These are phyloP conservation scores for Alternaria postmessia DNA, from an alignment of 2,329 filamentous ascomycete genomes.

Conservation along the genomic window DNA sequence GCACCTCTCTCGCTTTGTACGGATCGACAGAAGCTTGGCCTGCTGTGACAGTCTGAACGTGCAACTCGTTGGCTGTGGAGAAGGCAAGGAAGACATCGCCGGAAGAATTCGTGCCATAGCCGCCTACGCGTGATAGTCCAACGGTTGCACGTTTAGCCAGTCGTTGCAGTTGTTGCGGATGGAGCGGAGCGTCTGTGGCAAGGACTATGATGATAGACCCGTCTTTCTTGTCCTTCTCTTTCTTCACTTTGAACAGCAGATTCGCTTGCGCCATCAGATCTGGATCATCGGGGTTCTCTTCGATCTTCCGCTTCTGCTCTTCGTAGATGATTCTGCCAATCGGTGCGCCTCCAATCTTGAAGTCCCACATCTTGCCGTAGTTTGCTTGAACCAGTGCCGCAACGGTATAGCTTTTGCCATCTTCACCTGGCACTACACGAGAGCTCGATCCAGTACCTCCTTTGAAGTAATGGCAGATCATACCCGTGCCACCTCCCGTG, in stretches of 20 bases:
- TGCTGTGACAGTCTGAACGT: conserved; percentile 52
- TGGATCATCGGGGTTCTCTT: conserved; percentile 38
- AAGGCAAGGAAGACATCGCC: conserved; percentile 74
- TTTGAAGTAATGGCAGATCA: conserved; percentile 72
- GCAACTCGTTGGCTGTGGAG: conserved; percentile 66
- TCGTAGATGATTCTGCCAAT: conserved; percentile 66
- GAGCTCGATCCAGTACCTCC: conserved; percentile 71
- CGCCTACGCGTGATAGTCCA: conserved; percentile 67
- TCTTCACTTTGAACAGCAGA: conserved; percentile 37
- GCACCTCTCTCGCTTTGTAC: conserved; percentile 54
- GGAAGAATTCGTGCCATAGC: conserved; percentile 68
- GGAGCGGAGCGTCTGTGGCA: conserved; percentile 68
- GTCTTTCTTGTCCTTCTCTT: conserved; percentile 62
- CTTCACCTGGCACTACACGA: conserved; percentile 57
- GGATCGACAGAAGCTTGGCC: conserved; percentile 36
- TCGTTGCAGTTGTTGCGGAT: conserved; percentile 64
- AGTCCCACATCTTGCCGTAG: conserved; percentile 66
- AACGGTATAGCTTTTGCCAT: conserved; percentile 61
- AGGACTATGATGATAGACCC: conserved; percentile 70
- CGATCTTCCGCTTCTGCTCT: conserved; percentile 52
- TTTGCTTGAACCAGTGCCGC: conserved; percentile 71
- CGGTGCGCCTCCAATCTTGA: conserved; percentile 68
- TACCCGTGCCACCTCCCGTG: conserved; percentile 72
- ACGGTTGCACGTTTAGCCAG: conserved; percentile 69
- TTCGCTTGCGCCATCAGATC: conserved; percentile 38